Conservation (phyloP, 2,329 filamentous ascomycete genomes). For the Incumbomyces delicatus region DNA sequence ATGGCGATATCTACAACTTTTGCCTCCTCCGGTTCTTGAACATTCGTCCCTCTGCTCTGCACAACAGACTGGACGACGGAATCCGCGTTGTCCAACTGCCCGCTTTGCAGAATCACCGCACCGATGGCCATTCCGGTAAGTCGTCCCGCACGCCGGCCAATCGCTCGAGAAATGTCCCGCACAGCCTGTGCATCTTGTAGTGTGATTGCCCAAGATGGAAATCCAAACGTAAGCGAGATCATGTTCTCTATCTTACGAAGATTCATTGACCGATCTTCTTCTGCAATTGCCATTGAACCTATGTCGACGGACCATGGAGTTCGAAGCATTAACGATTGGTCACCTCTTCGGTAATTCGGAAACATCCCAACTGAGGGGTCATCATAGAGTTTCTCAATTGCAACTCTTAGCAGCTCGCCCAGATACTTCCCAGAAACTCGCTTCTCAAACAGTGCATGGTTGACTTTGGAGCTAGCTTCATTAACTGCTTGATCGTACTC, state of each 20-base stretch:
- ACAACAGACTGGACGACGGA: neutral
- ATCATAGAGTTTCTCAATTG: slow-evolving; percentile 9
- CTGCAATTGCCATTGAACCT: slow-evolving; percentile 1
- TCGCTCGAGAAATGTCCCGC: neutral
- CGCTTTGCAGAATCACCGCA: slow-evolving; percentile 3
- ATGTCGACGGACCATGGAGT: neutral
- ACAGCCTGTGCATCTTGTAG: neutral
- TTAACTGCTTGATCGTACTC: slow-evolving; percentile 16
- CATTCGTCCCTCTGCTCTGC: neutral
- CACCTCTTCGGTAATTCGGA: slow-evolving; percentile 14
- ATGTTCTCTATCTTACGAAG: neutral
- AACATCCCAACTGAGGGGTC: slow-evolving; percentile 10
- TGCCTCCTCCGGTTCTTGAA: neutral
- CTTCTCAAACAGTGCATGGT: slow-evolving; percentile 19
- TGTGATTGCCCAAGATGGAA: neutral
- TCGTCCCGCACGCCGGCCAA: neutral
- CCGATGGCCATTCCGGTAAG: neutral
- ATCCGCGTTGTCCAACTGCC: slow-evolving; percentile 5
- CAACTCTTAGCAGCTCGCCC: slow-evolving; percentile 17
- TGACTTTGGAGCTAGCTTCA: slow-evolving; percentile 10
- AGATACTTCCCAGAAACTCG: slow-evolving; percentile 19
- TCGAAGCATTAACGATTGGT: slow-evolving; percentile 10
- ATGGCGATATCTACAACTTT: slow-evolving; percentile 18
- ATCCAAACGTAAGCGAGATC: slow-evolving; percentile 6
- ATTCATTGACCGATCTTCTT: neutral